phyloP scores from a whole-genome alignment of 192 early-diverging fungal species.

The Podila verticillata region DNA sequence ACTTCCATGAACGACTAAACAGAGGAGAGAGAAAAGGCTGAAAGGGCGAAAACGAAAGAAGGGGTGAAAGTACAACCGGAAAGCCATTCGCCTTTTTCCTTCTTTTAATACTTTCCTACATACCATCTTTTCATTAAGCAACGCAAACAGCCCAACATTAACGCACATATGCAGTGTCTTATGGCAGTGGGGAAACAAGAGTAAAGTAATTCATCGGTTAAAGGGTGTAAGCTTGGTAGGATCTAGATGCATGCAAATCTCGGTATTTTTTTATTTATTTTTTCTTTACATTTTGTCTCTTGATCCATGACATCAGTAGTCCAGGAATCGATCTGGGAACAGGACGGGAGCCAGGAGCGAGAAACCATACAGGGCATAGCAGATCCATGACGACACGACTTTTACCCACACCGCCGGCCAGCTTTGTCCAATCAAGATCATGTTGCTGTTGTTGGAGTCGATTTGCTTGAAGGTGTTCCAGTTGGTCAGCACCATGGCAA shows the following conservation, averaged over 20 bases:
- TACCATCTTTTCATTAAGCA: too few species aligned
- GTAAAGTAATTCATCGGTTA: too few species aligned
- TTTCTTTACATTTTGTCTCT: background rate
- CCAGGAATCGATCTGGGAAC: conserved; percentile 80
- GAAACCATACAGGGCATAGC: conserved; percentile 78
- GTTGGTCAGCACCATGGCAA: conserved; percentile 92
- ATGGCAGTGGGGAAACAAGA: too few species aligned
- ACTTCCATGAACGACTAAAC: too few species aligned
- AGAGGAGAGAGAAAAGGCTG: too few species aligned
- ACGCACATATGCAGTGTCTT: too few species aligned
- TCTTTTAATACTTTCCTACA: too few species aligned
- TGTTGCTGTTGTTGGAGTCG: conserved; percentile 42
- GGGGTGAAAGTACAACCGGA: background rate
- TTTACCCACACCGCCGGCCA: conserved; percentile 95
- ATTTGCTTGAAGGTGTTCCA: conserved; percentile 62
- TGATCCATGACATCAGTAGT: conserved; percentile 14
- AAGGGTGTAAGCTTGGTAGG: too few species aligned
- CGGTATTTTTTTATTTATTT: background rate
- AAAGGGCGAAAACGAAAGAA: too few species aligned
- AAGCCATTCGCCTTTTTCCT: background rate
- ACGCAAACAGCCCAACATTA: too few species aligned
- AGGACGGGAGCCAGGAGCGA: conserved; percentile 87
- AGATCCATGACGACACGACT: conserved; percentile 83
- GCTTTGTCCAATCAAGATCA: conserved; percentile 87
- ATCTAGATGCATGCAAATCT: background rate